Base-by-base conservation (phyloP, 2,329 filamentous ascomycete species). In the Davidsoniella australis region DNA sequence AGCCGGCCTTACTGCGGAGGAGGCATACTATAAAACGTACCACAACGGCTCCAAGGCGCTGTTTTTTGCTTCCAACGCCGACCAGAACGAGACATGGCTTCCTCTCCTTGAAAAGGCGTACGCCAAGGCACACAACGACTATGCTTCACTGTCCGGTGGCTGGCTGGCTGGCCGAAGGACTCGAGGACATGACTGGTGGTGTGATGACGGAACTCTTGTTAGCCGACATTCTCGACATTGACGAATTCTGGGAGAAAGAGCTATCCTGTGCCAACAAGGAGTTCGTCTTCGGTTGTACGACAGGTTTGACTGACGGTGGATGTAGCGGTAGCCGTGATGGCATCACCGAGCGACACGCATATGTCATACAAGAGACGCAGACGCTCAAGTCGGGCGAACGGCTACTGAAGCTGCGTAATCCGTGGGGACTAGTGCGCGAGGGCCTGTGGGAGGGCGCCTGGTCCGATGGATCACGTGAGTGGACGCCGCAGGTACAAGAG, bases 91-190 rank as follows among this genome's bases (percentile, higher is more conserved):
- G 61, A 89, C 83, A 0, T 91, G 85, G 85, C 69, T 89, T 4
- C 82, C 84, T 0, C 65, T 91, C 20, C 67, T 88, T 1, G 83
- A 89, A 58, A 89, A 89, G 62, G 85, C 85, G 1, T 89, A 84
- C 59, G 85, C 85, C 17, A 91, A 91, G 62, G 82, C 82, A 0
- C 85, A 91, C 57, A 84, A 83, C 2, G 83, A 87, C 56, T 88
- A 82, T 56, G 75, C 70, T 14, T 75, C 81, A 0, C 76, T 87
- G 37, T 70, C 78, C 33, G 81, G 82, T 20, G 82, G 82, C 6
- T 85, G 78, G 82, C 6, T 85, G 78, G 63, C 79, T 81, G 16
- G 80, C 74, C 4, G 73, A 77, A 57, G 73, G 67, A 2, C 57
- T 76, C 2, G 74, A 72, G 56, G 50, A 81, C 58, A 65, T 78